Evolutionary conservation across 495 filamentous ascomycete genomes (phyloP).

Genomic region (Polyplosphaeria fusca): DNA sequence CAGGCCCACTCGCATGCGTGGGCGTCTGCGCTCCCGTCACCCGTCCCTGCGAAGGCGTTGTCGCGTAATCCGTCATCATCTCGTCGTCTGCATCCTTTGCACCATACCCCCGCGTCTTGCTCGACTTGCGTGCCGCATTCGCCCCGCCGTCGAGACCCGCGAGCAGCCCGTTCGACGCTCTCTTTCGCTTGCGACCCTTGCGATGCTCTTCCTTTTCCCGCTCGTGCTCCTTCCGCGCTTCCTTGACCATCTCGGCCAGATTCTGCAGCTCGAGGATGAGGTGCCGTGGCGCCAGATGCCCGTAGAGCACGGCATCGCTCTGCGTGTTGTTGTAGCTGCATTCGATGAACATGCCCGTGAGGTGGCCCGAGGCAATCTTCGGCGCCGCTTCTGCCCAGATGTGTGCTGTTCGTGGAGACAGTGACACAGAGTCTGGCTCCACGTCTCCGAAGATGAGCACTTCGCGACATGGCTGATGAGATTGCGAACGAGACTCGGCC

Average conservation of each 20-base stretch:
- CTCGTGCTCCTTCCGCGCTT: conserved; percentile 39
- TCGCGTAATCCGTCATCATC: conserved; percentile 27
- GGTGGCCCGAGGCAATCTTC: conserved; percentile 65
- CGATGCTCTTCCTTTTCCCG: conserved; percentile 28
- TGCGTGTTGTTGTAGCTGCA: conserved; percentile 83
- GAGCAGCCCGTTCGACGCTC: conserved; percentile 26
- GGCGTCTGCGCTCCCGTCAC: conserved; percentile 1
- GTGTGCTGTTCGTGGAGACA: conserved; percentile 69
- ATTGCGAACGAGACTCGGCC: conserved; percentile 45
- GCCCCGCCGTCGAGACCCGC: neutral
- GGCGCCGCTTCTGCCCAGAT: conserved; percentile 86
- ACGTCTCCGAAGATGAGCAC: conserved; percentile 96
- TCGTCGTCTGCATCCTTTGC: conserved; percentile 20
- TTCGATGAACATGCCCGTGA: conserved; percentile 87
- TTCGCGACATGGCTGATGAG: conserved; percentile 41
- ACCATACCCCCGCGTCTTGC: neutral
- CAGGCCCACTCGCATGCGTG: conserved; percentile 5
- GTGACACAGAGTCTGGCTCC: conserved; percentile 82
- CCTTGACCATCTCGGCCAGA: conserved; percentile 64
- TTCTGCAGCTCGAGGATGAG: conserved; percentile 70
- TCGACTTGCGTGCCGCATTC: neutral
- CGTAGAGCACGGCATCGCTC: conserved; percentile 72
- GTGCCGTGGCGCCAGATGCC: conserved; percentile 81
- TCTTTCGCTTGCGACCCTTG: conserved; percentile 39
- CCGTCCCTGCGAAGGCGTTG: conserved; percentile 2